A percentile compares a stretch with the other conserved stretches of the same genome.
These are phyloP conservation scores for Aegle marmelos DNA, from an alignment of 345 rosid species.

Conservation along the genomic window DNA sequence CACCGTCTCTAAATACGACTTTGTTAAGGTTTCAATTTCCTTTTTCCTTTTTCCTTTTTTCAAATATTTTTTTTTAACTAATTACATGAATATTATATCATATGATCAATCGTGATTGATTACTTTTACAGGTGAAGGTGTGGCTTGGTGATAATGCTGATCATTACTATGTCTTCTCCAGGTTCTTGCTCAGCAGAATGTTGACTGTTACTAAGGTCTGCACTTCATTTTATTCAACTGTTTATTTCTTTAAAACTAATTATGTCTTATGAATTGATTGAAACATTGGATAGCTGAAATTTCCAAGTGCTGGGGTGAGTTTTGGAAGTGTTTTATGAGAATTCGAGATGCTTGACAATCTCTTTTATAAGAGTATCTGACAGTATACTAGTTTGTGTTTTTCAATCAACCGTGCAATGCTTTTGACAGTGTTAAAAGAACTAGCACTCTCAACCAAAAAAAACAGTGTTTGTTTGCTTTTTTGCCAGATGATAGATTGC, in stretches of 20 bases:
- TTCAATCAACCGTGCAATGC: not conserved
- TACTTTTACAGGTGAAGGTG: constrained; percentile 66
- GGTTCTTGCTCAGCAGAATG: constrained; percentile 93
- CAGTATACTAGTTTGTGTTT: not conserved
- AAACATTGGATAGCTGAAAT: not conserved
- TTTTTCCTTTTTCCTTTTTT: not conserved
- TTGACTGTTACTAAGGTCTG: constrained; percentile 93
- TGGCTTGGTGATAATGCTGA: constrained; percentile 97
- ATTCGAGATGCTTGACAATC: not conserved
- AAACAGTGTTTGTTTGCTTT: too few species aligned
- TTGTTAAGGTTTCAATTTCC: constrained; percentile 51
- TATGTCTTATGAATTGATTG: not conserved
- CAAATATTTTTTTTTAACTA: too few species aligned
- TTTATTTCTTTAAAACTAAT: not conserved
- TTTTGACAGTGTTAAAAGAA: not conserved
- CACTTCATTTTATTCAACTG: not conserved
- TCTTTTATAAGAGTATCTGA: not conserved
- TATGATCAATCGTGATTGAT: not conserved
- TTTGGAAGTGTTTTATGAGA: not conserved
- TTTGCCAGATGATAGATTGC: not conserved
- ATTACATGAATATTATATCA: too few species aligned
- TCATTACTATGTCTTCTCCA: constrained; percentile 91
- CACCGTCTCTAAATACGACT: constrained; percentile 79
- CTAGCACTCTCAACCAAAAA: too few species aligned
- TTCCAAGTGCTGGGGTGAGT: not conserved